A percentile compares a stretch with the other conserved stretches of the same genome.
phyloP scores from a whole-genome alignment of 345 rosid genomes.

The Populus nigra region DNA sequence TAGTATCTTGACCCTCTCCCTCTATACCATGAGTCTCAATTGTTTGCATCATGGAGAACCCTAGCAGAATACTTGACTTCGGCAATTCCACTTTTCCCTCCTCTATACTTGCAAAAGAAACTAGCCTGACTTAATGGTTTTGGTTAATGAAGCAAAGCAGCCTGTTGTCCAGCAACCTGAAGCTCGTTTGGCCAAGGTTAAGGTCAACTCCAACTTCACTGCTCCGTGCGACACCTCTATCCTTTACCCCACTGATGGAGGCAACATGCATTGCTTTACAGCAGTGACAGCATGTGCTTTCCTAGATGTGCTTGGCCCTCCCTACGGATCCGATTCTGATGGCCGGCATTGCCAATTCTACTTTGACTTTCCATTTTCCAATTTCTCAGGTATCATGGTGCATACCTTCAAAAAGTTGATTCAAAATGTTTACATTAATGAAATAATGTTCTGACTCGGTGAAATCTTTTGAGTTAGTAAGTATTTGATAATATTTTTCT shows the following conservation, averaged over 20 bases:
- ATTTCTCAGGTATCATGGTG: conserved; percentile 46
- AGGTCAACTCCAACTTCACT: conserved; percentile 60
- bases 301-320: conserved; percentile 89
- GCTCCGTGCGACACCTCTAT: conserved; percentile 78
- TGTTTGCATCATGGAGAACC: background rate
- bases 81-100: background rate
- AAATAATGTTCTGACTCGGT: background rate
- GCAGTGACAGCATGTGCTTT: conserved; percentile 85
- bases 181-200: conserved; percentile 65
- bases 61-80: background rate
- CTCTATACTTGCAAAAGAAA: background rate
- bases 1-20: background rate
- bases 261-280: conserved; percentile 94
- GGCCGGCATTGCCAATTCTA: conserved; percentile 84
- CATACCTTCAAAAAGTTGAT: background rate
- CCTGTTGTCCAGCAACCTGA: conserved; percentile 17
- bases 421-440: background rate
- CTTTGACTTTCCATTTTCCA: conserved; percentile 48
- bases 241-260: conserved; percentile 88
- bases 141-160: conserved; percentile 38
- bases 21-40: background rate
- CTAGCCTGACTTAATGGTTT: background rate
- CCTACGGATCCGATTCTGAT: conserved; percentile 57
- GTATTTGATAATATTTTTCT: background rate
- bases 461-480: background rate